Conservation (phyloP, 1,139 yeast genomes). For the Debaryomyces robertsiae region DNA sequence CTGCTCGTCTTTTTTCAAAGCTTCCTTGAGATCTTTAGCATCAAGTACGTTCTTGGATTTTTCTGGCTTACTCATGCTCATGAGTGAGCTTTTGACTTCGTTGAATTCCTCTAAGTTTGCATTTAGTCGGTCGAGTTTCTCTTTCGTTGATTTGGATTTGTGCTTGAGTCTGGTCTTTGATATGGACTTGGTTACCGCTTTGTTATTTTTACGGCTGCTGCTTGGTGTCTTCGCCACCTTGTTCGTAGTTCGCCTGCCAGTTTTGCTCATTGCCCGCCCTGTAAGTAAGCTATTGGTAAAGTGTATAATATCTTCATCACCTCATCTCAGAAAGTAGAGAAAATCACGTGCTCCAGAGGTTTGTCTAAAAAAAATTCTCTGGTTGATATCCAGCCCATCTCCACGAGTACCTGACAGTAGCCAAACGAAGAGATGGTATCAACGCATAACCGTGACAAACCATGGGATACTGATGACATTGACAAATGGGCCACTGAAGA, state of each 20-base stretch:
- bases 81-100: conserved; percentile 34
- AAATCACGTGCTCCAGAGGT: conserved; percentile 2
- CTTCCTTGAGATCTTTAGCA: conserved; percentile 40
- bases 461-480: conserved; percentile 96
- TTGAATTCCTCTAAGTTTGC: conserved; percentile 38
- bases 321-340: conserved; percentile 10
- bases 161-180: conserved; percentile 23
- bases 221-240: conserved; percentile 5
- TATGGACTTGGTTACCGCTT: conserved; percentile 17
- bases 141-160: conserved; percentile 38
- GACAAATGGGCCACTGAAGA: conserved; percentile 93
- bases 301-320: conserved; percentile 1
- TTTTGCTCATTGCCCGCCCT: neutral
- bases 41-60: conserved; percentile 30
- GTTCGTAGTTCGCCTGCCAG: conserved; percentile 4
- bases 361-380: conserved; percentile 6
- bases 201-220: conserved; percentile 11
- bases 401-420: too few species aligned
- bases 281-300: neutral
- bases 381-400: neutral
- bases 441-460: conserved; percentile 90
- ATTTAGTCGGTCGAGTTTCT: conserved; percentile 47
- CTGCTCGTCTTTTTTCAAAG: conserved; percentile 44
- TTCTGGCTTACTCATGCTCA: conserved; percentile 16
- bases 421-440: conserved; percentile 66